Base-by-base conservation (phyloP, 2,329 filamentous ascomycete genomes). In the Verticillium alfalfae region DNA sequence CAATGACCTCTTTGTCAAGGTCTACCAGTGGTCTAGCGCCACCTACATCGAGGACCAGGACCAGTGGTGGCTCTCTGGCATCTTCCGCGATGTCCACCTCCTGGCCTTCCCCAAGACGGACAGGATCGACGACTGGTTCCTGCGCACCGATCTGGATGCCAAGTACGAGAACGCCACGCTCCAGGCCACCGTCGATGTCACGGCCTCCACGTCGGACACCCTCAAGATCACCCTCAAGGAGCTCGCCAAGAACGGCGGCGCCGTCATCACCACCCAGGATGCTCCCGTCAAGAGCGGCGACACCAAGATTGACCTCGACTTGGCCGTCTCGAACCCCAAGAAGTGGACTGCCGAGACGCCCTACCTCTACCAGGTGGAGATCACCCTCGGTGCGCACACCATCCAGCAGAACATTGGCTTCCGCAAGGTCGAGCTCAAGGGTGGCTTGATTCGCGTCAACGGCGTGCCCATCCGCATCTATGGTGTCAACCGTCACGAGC, bases 301-400 rank as follows among this genome's bases (percentile, higher is more conserved):
- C 2, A 68, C 67, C 41, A 71, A 71, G 12, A 60, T 83, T 58
- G 77, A 85, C 3, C 45, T 80, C 31, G 69, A 67, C 7, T 70
- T 87, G 1, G 70, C 78, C 0, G 74, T 89, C 22, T 58, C 74
- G 2, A 73, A 81, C n/a, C 86, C 87, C 0, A 70, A 76, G n/a
- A 86, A 88, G 64, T 90, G 88, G 88, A 88, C 87, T 0, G 88
- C 88, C 1, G 88, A 91, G 70, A 84, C 81, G 0, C 88, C 88
- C 0, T 77, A 84, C 57, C 78, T 90, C 0, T 90, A 90, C 67
- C 73, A 78, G 1, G 72, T 88, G 1, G 73, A 80, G 8, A 73
- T 87, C 2, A 72, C 76, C 0, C 69, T 82, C 4, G 67, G 58
- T 22, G 65, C 64, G 2, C 78, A 84, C 37, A 74, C 73, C 16